A percentile compares a stretch with the other conserved stretches of the same genome.
Conservation (phyloP, 2,329 filamentous ascomycete species). For the Mycocentrospora acerina region DNA sequence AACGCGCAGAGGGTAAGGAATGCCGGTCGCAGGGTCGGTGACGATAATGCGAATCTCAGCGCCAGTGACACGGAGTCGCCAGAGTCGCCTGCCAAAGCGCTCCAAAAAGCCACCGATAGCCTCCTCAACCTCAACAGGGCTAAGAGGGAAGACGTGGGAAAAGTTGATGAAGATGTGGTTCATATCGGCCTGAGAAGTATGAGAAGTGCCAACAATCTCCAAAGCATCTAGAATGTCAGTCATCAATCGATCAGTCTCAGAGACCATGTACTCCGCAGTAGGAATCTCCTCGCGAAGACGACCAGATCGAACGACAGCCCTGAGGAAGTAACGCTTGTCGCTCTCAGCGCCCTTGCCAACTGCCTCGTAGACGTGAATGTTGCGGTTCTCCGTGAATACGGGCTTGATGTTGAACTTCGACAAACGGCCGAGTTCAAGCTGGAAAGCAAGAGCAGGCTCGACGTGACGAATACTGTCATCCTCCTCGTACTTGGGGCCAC, state of each 20-base stretch:
- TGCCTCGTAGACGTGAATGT: conserved; percentile 98
- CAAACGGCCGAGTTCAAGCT: conserved; percentile 90
- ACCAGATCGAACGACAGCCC: conserved; percentile 90
- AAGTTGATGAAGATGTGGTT: conserved; percentile 99
- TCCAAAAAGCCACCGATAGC: conserved; percentile 94
- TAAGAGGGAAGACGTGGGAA: conserved; percentile 90
- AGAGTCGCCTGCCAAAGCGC: conserved; percentile 90
- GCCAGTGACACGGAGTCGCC: conserved; percentile 94
- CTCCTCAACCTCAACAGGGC: conserved; percentile 86
- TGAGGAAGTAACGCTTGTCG: conserved; percentile 98
- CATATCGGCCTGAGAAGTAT: conserved; percentile 98
- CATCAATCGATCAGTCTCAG: conserved; percentile 93
- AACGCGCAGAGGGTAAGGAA: conserved; percentile 88
- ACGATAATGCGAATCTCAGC: conserved; percentile 98
- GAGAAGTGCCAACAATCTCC: conserved; percentile 96
- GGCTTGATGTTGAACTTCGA: conserved; percentile 98
- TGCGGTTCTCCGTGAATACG: conserved; percentile 98
- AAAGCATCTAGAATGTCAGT: conserved; percentile 97
- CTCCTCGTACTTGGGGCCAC: conserved; percentile 84
- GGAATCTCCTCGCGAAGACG: conserved; percentile 96
- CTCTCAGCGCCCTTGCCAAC: conserved; percentile 92
- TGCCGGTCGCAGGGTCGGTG: conserved; percentile 81
- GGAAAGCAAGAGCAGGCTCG: conserved; percentile 95
- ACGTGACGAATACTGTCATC: conserved; percentile 96
- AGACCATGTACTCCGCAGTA: conserved; percentile 97